A percentile compares a stretch with the other conserved stretches of the same genome.
Evolutionary conservation across 1,139 yeast genomes (phyloP).

Genomic region (Geotrichum histeridarum): DNA sequence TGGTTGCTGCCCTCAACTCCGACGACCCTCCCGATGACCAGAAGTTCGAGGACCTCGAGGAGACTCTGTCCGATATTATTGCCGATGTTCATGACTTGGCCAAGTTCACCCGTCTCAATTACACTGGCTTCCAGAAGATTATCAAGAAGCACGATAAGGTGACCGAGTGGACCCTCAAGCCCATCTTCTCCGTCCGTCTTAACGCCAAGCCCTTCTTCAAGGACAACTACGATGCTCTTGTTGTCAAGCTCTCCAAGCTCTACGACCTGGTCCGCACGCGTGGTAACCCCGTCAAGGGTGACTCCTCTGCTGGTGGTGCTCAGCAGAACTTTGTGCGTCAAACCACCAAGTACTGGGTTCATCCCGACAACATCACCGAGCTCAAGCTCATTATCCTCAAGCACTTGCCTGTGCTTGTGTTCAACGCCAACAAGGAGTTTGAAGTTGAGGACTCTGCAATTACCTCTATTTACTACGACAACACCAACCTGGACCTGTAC

Average conservation of each 20-base stretch:
- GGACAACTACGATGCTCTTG: slow-evolving; percentile 84
- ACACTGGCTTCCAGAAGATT: slow-evolving; percentile 94
- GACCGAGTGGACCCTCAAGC: slow-evolving; percentile 77
- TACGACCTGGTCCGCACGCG: slow-evolving; percentile 92
- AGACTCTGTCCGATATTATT: slow-evolving; percentile 84
- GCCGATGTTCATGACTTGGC: slow-evolving; percentile 97
- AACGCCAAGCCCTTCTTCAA: slow-evolving; percentile 92
- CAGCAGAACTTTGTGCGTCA: slow-evolving; percentile 98
- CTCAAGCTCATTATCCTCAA: slow-evolving; percentile 84
- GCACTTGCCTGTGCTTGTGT: slow-evolving; percentile 92
- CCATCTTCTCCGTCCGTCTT: slow-evolving; percentile 87
- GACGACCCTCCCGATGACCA: slow-evolving; percentile 47
- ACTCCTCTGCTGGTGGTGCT: slow-evolving; percentile 91
- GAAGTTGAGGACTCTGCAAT: slow-evolving; percentile 92
- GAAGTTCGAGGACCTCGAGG: slow-evolving; percentile 86
- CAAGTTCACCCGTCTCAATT: slow-evolving; percentile 83
- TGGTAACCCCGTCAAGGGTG: slow-evolving; percentile 92
- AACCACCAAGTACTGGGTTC: slow-evolving; percentile 98
- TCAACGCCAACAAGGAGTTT: slow-evolving; percentile 92
- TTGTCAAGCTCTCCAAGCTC: slow-evolving; percentile 80
- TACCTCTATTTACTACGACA: slow-evolving; percentile 92
- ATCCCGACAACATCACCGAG: slow-evolving; percentile 97
- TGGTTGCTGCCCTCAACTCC: slow-evolving; percentile 49
- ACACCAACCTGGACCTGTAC: slow-evolving; percentile 80
- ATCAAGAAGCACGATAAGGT: slow-evolving; percentile 93